Evolutionary conservation across 164 flowering plant species (phyloP), one percentile per base, ranked within the genome.

Genomic region (Liriodendron chinense): DNA sequence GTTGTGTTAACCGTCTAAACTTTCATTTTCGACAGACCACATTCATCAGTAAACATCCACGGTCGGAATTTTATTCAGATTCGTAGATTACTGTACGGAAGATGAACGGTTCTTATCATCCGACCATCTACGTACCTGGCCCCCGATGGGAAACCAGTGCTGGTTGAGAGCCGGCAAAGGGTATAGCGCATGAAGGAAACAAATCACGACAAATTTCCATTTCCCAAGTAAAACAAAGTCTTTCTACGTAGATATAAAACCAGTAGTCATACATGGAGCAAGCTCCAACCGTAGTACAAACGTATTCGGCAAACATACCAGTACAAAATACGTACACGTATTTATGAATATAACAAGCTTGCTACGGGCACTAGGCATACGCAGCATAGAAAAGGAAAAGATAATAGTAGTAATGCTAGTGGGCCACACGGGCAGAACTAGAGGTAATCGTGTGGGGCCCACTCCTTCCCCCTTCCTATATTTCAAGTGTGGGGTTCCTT

Each of bases 401-500:
- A 53, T 53, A 10, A 0, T 10, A 53, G 2, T 53, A 16, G 18
- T 53, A 16, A 16, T 10, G 18, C 59, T 2, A 16, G 59, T 16
- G 16, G 59, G 13, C 13, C 59, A 16, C 59, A 10, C 59, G 18
- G 0, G 18, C 59, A 0, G 59, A 2, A 53, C 59, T 9, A 16
- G 16, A 53, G 18, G 13, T 16, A 53, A 16, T 10, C 18, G 59
- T 53, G 59, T 53, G 59, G 59, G 0, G 67, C 25, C 67, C 34
- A 21, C 67, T 64, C 34, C 25, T 13, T 64, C 5, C 25, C 25
- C 21, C 0, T 9, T 4, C 43, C 3, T 67, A 25, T 43, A 16
- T 47, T 20, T 69, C 71, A 69, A 9, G 9, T 3, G 56, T 69
- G 71, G 34, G 68, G 76, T 43, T 90, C 93, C 85, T 90, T 91